Conservation (phyloP, 2,329 filamentous ascomycete genomes). For the Verruconis gallopava region DNA sequence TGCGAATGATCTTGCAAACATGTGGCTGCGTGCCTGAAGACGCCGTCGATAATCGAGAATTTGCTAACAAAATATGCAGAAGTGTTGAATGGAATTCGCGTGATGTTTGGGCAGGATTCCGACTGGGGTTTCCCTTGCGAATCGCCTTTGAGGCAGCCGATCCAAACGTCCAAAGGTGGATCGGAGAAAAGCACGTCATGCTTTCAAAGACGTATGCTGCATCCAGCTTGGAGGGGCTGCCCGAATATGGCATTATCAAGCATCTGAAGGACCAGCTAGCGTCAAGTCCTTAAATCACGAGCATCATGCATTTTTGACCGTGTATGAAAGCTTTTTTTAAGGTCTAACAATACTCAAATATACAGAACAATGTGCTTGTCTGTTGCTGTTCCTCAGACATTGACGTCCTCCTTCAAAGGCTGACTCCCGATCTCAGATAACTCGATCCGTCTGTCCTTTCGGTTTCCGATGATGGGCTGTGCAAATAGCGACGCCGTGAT, state of each 20-base stretch:
- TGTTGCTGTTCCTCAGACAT: too few relatives aligned
- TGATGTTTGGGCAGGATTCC: background rate
- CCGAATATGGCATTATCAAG: background rate
- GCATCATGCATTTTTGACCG: too few relatives aligned
- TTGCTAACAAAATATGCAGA: slow-evolving; percentile 7
- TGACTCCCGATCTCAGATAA: too few relatives aligned
- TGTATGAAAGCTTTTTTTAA: too few relatives aligned
- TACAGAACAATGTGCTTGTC: too few relatives aligned
- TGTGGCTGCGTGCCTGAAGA: background rate
- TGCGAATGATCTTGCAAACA: slow-evolving; percentile 1
- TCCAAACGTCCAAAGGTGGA: slow-evolving; percentile 4
- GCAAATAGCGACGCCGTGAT: too few relatives aligned
- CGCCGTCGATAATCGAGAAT: background rate
- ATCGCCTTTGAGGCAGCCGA: slow-evolving; percentile 2
- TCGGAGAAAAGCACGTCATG: slow-evolving; percentile 2
- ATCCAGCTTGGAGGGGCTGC: slow-evolving; percentile 3
- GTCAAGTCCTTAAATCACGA: too few relatives aligned
- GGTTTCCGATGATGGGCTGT: too few relatives aligned
- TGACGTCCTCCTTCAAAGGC: too few relatives aligned
- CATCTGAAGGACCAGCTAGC: too few relatives aligned
- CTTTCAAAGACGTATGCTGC: slow-evolving; percentile 5
- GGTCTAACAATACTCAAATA: too few relatives aligned
- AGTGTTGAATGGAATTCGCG: slow-evolving; percentile 5
- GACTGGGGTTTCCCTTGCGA: slow-evolving; percentile 4
- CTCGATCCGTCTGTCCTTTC: too few relatives aligned